phyloP scores from a whole-genome alignment of 805 yeast species.

The Wickerhamiella domercqiae region DNA sequence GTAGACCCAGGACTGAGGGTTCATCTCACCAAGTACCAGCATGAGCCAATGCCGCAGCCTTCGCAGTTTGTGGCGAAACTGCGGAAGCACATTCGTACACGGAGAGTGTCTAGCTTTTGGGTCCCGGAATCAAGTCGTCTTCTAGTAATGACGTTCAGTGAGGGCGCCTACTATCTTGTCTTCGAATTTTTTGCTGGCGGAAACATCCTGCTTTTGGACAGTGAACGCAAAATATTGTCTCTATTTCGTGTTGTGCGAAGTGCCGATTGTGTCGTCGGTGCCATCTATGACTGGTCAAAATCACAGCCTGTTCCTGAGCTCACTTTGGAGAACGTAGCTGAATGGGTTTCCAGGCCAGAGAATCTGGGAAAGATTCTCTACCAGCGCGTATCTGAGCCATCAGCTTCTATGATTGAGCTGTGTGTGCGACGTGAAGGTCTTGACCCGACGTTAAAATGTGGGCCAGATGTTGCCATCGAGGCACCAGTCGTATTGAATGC shows the following conservation, averaged over 20 bases:
- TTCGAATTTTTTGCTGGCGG: slow-evolving; percentile 94
- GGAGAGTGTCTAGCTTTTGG: slow-evolving; percentile 54
- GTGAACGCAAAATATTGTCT: slow-evolving; percentile 48
- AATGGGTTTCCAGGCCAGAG: slow-evolving; percentile 5
- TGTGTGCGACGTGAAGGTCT: slow-evolving; percentile 34
- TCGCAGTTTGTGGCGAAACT: slow-evolving; percentile 73
- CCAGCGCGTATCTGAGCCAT: slow-evolving; percentile 52
- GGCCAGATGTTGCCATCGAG: slow-evolving; percentile 14
- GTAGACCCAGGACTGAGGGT: slow-evolving; percentile 77
- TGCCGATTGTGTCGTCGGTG: slow-evolving; percentile 51
- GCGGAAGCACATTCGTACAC: slow-evolving; percentile 70
- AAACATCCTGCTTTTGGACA: slow-evolving; percentile 64
- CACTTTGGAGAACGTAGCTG: slow-evolving; percentile 17
- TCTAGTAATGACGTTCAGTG: slow-evolving; percentile 71
- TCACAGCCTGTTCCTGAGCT: slow-evolving; percentile 47
- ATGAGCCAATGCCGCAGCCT: slow-evolving; percentile 70
- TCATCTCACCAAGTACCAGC: slow-evolving; percentile 63
- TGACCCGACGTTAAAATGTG: slow-evolving; percentile 28
- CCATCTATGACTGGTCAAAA: slow-evolving; percentile 46
- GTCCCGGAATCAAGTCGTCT: slow-evolving; percentile 73
- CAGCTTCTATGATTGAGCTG: slow-evolving; percentile 63
- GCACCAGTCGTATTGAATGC: too few relatives aligned
- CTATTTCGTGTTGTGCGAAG: slow-evolving; percentile 58
- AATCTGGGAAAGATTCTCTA: slow-evolving; percentile 51
- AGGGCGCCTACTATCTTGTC: slow-evolving; percentile 60